Evolutionary conservation across 2,329 filamentous ascomycete species (phyloP), one percentile per base, ranked within the genome.

Genomic region (Parastagonospora nodorum): DNA sequence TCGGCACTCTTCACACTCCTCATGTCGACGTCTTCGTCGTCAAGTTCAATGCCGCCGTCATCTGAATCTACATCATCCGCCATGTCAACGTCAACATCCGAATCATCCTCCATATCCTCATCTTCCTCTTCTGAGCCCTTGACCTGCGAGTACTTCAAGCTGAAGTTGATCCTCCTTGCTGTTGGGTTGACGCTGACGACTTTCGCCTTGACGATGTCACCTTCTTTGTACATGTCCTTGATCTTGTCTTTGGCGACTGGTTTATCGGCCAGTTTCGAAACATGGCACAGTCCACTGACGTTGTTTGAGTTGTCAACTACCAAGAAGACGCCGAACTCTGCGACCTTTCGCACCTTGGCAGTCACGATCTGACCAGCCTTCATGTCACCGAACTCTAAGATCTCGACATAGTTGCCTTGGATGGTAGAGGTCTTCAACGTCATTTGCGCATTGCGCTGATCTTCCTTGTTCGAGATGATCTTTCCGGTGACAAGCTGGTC

Each of bases 311-410:
- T 86, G 72, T 97, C 91, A 15, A 99, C 80, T 37, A 95, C 84
- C 62, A 99, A 89, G 72, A 99, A 99, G 5, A 93, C 93, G 58
- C 94, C 94, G 71, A 92, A 99, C 29, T 96, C 89, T 67, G 96
- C 90, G 2, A 97, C 92, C 74, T 95, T 96, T 64, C 92, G 88
- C 48, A 99, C 85, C 69, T 90, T 96, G 42, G 92, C 94, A 10
- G 90, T 96, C 30, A 99, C 83, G 29, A 92, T 78, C 73, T 96
- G 89, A 6, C 92, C 92, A 55, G 83, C 78, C 67, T 88, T 85
- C 49, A 97, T 79, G 61, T 96, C 90, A n/a, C 82, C 80, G 55
- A 93, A 88, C 0, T 83, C 87, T n/a, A 88, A 72, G 1, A 85
- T 87, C 16, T 89, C 84, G 38, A 85, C 84, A 73, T 90, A 96